Evolutionary conservation across 73 alveolate species (phyloP).

Genomic region (Urostyla sp.): DNA sequence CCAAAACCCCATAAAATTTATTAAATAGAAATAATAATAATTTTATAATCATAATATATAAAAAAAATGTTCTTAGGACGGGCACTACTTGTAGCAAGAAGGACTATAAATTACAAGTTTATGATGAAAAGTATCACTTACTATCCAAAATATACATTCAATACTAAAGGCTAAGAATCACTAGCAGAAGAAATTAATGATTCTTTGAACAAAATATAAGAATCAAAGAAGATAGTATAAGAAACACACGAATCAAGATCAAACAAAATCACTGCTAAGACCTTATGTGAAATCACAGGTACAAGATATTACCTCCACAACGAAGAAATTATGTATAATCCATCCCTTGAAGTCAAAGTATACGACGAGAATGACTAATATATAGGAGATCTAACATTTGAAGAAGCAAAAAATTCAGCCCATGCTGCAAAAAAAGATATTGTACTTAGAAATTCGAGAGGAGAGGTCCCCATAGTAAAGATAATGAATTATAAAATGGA

Average conservation of each 20-base stretch:
- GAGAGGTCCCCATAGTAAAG: conserved; percentile 58
- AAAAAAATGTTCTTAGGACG: no score
- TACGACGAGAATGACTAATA: conserved; percentile 66
- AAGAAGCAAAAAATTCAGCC: conserved; percentile 62
- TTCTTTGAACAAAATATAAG: no score
- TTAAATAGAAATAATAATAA: no score
- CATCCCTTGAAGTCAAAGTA: conserved; percentile 12
- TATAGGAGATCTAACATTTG: conserved; percentile 55
- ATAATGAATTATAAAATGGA: conserved; percentile 67
- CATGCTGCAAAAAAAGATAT: conserved; percentile 46
- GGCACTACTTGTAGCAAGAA: no score
- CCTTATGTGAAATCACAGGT: conserved; percentile 64
- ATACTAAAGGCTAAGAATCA: no score
- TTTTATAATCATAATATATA: no score
- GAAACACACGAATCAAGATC: no score
- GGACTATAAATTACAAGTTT: no score
- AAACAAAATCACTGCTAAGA: conserved; percentile 49
- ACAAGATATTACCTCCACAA: conserved; percentile 64
- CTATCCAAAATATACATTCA: no score
- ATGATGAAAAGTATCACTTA: no score
- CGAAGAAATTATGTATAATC: conserved; percentile 49
- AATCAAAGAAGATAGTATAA: not conserved
- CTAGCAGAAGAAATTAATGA: no score
- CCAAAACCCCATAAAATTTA: no score
- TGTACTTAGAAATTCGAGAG: conserved; percentile 60